These are phyloP conservation scores for Trichophaea hybrida DNA, from an alignment of 2,329 filamentous ascomycete genomes.

Conservation along the genomic window DNA sequence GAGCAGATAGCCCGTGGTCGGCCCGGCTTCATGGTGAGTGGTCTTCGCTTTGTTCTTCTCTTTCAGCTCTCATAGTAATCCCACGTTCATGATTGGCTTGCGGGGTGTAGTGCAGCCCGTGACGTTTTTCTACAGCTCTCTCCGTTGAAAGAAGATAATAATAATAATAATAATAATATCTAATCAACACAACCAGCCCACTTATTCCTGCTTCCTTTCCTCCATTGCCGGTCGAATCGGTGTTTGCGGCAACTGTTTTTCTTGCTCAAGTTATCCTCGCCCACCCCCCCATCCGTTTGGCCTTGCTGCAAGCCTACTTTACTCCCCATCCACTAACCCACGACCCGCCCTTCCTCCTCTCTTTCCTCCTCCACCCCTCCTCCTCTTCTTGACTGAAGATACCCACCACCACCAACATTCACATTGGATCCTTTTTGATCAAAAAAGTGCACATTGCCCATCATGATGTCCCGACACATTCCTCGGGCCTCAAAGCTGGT, in stretches of 20 bases:
- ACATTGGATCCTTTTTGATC: slow-evolving; percentile 19
- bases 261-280: neutral
- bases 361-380: slow-evolving; percentile 23
- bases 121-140: neutral
- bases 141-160: neutral
- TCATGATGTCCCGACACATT: slow-evolving; percentile 27
- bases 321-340: slow-evolving; percentile 28
- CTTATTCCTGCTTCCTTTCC: neutral
- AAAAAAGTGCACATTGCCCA: slow-evolving; percentile 13
- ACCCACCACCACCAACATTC: slow-evolving; percentile 12
- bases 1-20: neutral
- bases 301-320: slow-evolving; percentile 2
- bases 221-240: neutral
- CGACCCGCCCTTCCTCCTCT: slow-evolving; percentile 29
- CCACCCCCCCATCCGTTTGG: neutral
- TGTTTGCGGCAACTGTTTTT: neutral
- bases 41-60: neutral
- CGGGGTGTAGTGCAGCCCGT: neutral
- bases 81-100: neutral
- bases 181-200: too few relatives aligned
- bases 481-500: slow-evolving; percentile 27
- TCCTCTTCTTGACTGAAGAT: slow-evolving; percentile 15
- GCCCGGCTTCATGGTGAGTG: neutral
- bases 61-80: neutral
- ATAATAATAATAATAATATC: neutral